Conservation (phyloP, 345 rosid species). For the Rhodamnia rubescens region DNA sequence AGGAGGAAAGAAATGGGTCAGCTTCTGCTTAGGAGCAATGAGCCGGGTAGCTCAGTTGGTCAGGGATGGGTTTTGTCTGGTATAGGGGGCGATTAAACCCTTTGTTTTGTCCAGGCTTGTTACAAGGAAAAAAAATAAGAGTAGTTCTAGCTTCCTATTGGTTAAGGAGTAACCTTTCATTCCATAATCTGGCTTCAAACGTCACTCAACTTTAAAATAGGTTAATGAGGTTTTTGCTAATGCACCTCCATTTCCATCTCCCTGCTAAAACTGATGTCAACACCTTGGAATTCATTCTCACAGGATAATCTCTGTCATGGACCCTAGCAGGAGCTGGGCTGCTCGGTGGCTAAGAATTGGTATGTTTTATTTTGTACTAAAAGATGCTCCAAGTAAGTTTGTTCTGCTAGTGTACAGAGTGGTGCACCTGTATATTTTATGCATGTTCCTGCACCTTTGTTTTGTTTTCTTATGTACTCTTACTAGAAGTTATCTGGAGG, state of each 20-base stretch:
- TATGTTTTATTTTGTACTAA: constrained; percentile 6
- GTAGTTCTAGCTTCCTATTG: not conserved
- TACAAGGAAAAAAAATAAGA: not conserved
- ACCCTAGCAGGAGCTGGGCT: constrained; percentile 91
- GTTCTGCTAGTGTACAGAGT: not conserved
- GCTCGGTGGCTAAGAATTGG: constrained; percentile 96
- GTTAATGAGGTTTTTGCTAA: not conserved
- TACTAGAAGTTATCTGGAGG: not conserved
- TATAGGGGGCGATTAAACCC: not conserved
- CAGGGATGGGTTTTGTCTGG: not conserved
- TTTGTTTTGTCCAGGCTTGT: not conserved
- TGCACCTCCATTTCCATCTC: not conserved
- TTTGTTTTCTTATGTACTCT: not conserved
- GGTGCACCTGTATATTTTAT: not conserved
- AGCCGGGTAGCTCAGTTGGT: not conserved
- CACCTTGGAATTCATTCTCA: not conserved
- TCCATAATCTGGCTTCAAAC: not conserved
- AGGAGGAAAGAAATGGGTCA: not conserved
- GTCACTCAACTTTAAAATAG: not conserved
- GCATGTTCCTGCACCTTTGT: not conserved
- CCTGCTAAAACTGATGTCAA: not conserved
- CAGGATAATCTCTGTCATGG: constrained; percentile 94
- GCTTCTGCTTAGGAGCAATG: not conserved
- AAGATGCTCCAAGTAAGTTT: not conserved
- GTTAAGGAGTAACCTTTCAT: not conserved